Conservation (phyloP, 2,329 filamentous ascomycete species). For the Pleochaeta shiraiana region DNA sequence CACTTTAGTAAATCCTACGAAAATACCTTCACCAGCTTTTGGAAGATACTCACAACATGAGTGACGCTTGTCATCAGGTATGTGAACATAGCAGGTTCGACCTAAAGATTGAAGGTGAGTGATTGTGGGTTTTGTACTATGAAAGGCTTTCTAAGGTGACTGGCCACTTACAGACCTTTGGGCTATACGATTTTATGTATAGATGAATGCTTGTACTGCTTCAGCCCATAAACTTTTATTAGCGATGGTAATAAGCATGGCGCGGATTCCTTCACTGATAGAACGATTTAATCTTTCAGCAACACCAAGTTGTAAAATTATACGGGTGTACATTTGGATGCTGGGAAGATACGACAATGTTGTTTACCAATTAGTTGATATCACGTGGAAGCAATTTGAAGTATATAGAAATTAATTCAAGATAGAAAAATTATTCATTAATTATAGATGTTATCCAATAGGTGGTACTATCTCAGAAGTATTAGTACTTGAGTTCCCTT, state of each 20-base stretch:
- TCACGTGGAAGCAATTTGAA: too few relatives aligned
- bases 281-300: background rate
- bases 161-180: background rate
- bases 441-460: background rate
- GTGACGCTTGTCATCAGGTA: background rate
- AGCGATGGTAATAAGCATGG: background rate
- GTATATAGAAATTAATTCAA: too few relatives aligned
- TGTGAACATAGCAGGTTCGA: background rate
- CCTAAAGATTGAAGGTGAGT: background rate
- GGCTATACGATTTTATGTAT: background rate
- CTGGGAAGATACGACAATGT: background rate
- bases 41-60: background rate
- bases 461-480: background rate
- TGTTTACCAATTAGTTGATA: background rate
- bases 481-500: too few relatives aligned
- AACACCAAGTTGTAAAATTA: too few relatives aligned
- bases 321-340: too few relatives aligned
- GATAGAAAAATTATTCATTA: too few relatives aligned
- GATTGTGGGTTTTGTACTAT: background rate
- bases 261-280: background rate
- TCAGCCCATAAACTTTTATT: background rate
- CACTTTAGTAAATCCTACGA: background rate
- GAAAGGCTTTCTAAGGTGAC: background rate
- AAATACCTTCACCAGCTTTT: background rate
- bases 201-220: slow-evolving; percentile 1